Evolutionary conservation across 2,329 filamentous ascomycete species (phyloP), one percentile per base, ranked within the genome.

Genomic region (Phyllosticta citriasiana): DNA sequence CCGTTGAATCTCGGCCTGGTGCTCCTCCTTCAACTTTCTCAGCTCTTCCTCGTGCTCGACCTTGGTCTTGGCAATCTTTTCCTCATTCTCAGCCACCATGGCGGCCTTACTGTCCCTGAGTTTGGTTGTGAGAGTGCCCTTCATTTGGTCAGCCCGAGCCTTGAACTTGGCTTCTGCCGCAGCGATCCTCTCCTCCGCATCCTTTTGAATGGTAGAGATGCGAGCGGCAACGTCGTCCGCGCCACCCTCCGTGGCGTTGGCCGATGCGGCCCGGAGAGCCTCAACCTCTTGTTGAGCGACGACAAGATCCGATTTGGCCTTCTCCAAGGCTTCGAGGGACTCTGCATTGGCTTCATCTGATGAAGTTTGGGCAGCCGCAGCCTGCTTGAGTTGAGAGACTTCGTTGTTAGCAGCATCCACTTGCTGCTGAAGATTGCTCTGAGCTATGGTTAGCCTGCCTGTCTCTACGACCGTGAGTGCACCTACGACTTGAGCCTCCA

Each of bases 151-250:
- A 1, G 85, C 85, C 53, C 86, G 81, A 58, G 81, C 77, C 67
- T 88, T 88, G 63, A 89, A 79, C 10, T 81, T 84, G 30, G 84
- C 81, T 68, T 92, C 88, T 16, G 88, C 77, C 63, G 86, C 83
- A 59, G 82, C 80, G 1, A 78, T 71, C 10, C 74, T 71, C 62
- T 78, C 74, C 56, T 81, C 77, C 61, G 79, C 68, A 58, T 78
- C 74, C 26, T 77, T 72, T 57, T 80, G 74, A 53, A 78, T 74
- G 57, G 71, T 65, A 63, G 81, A 75, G 65, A 84, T 80, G 55
- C 80, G 78, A 30, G 77, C 75, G 57, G 82, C 30, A 10, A 59
- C 69, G 66, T 67, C 30, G 57, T 57, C 24, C 47, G 61, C 53
- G 57, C 57, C 62, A 52, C 66, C 53, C 35, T 63, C 59, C n/a